Percentiles rank a stretch among this genome's conserved stretches.
These are phyloP conservation scores for Colletotrichum sansevieriae DNA, from an alignment of 2,329 filamentous ascomycete genomes.

Conservation along the genomic window DNA sequence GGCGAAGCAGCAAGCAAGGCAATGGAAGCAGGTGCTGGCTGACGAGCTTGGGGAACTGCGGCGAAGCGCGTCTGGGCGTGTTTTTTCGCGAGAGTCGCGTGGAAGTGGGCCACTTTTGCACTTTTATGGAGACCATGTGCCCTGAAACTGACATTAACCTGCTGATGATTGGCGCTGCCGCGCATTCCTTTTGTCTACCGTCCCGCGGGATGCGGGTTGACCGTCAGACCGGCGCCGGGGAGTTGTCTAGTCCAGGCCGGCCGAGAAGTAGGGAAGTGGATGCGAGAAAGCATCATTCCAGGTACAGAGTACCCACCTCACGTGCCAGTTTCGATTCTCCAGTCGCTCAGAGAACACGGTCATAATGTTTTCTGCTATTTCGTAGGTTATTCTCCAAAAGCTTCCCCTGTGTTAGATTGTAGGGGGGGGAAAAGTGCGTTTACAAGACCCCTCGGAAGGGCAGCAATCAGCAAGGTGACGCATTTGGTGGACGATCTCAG, in stretches of 20 bases:
- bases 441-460: not conserved
- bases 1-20: slow-evolving; percentile 15
- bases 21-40: not conserved
- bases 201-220: not conserved
- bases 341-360: not conserved
- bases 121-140: slow-evolving; percentile 13
- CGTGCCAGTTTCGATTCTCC: not conserved
- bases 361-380: no score
- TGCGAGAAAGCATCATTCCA: not conserved
- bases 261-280: not conserved
- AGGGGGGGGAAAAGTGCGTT: no score
- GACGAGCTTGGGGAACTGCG: slow-evolving; percentile 20
- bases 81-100: slow-evolving; percentile 40
- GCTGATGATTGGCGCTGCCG: slow-evolving; percentile 27
- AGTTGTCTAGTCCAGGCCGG: not conserved
- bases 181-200: slow-evolving; percentile 5
- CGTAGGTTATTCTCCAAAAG: no score
- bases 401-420: not conserved
- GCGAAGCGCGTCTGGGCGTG: slow-evolving; percentile 34
- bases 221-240: not conserved
- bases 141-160: slow-evolving; percentile 34
- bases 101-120: slow-evolving; percentile 17
- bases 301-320: no score
- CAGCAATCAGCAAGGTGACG: slow-evolving; percentile 20
- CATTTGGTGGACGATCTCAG: slow-evolving; percentile 9